phyloP scores from a whole-genome alignment of 768 basidiomycete species.

The Imleria badia region DNA sequence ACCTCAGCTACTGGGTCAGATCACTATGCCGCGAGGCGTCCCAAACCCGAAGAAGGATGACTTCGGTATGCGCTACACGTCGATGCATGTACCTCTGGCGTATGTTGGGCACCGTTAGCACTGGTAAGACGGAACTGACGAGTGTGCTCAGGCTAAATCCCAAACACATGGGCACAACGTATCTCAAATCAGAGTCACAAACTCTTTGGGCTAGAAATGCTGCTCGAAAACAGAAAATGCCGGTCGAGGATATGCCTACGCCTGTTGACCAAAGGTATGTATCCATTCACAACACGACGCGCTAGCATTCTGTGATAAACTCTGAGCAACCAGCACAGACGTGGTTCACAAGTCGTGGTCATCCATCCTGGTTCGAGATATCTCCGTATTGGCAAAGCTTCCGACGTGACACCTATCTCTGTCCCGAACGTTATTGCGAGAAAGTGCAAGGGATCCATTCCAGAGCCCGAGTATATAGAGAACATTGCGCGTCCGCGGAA shows the following conservation, averaged over 20 bases:
- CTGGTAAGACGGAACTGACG: constrained; percentile 12
- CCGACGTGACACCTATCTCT: constrained; percentile 68
- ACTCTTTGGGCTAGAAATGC: constrained; percentile 73
- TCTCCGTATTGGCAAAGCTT: constrained; percentile 73
- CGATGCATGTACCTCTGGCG: constrained; percentile 79
- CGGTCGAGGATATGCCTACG: constrained; percentile 38
- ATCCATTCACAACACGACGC: constrained; percentile 4
- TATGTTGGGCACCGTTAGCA: constrained; percentile 33
- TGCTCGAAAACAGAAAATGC: constrained; percentile 48
- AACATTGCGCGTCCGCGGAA: constrained; percentile 57
- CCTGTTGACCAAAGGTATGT: constrained; percentile 49
- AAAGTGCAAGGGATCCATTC: constrained; percentile 48
- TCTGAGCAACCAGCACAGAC: constrained; percentile 44
- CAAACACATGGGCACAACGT: constrained; percentile 75
- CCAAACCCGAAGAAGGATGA: constrained; percentile 82
- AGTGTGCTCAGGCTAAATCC: constrained; percentile 59
- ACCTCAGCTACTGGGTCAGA: neutral
- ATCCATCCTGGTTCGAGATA: constrained; percentile 78
- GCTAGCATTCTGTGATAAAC: constrained; percentile 22
- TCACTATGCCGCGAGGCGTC: constrained; percentile 74
- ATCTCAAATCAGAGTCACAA: constrained; percentile 75
- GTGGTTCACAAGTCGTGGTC: constrained; percentile 76
- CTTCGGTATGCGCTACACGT: constrained; percentile 76
- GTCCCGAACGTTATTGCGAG: constrained; percentile 76
- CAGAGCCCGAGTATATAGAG: constrained; percentile 44